Evolutionary conservation across 345 rosid species (phyloP).

Genomic region (Sapria himalayana): DNA sequence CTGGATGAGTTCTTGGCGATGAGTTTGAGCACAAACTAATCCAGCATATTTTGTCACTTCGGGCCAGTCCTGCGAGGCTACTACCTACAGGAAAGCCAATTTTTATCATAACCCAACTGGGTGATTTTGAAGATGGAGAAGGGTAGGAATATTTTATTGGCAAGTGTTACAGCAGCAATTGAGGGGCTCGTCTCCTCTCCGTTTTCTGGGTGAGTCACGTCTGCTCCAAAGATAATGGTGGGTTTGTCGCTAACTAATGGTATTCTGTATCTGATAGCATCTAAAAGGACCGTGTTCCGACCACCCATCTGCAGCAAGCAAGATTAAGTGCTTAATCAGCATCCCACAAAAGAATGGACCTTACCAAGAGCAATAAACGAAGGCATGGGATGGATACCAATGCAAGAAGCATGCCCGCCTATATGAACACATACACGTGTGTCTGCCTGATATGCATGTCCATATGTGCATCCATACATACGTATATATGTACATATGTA

Average conservation of each 20-base stretch:
- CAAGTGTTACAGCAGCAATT: constrained; percentile 61
- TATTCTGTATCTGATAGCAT: constrained; percentile 91
- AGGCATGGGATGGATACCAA: too few relatives aligned
- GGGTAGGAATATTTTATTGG: too few relatives aligned
- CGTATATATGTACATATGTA: too few relatives aligned
- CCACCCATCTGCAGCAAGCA: constrained; percentile 87
- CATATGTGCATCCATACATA: too few relatives aligned
- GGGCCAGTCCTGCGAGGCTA: constrained; percentile 99
- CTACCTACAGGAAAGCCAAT: constrained; percentile 35
- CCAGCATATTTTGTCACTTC: constrained; percentile 99
- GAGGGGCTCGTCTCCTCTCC: constrained; percentile 99
- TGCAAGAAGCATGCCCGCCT: too few relatives aligned
- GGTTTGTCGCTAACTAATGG: constrained; percentile 96
- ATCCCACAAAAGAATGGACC: neutral
- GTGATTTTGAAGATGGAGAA: too few relatives aligned
- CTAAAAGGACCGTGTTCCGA: constrained; percentile 87
- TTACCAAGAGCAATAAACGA: too few relatives aligned
- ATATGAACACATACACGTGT: too few relatives aligned
- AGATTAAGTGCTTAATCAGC: neutral
- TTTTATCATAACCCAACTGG: constrained; percentile 6
- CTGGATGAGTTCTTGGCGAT: constrained; percentile 92
- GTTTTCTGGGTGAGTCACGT: constrained; percentile 97
- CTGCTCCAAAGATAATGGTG: constrained; percentile 95
- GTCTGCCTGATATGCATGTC: too few relatives aligned
- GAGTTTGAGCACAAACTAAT: constrained; percentile 98